Conservation (phyloP, 2,329 filamentous ascomycete species). For the Trichoderma lentiforme region DNA sequence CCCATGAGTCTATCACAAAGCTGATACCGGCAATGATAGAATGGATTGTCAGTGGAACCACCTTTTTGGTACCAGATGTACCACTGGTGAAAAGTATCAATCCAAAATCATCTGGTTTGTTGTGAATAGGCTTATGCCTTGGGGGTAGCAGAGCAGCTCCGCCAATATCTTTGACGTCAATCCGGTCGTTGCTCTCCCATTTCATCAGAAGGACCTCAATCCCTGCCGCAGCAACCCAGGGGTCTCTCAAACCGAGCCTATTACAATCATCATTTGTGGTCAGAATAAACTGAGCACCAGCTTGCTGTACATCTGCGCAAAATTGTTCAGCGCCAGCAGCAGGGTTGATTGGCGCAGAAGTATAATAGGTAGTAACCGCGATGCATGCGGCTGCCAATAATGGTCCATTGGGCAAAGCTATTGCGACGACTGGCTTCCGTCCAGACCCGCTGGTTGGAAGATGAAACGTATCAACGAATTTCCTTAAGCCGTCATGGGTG, state of each 20-base stretch:
- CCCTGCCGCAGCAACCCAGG: constrained; percentile 30
- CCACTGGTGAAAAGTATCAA: constrained; percentile 57
- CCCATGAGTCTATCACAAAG: constrained; percentile 54
- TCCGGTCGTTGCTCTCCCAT: constrained; percentile 36
- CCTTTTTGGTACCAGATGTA: constrained; percentile 57
- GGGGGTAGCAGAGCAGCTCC: constrained; percentile 18
- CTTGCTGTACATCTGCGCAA: constrained; percentile 47
- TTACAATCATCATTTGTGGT: constrained; percentile 40
- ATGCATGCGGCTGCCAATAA: constrained; percentile 49
- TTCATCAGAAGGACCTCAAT: constrained; percentile 41
- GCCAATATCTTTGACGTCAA: constrained; percentile 28
- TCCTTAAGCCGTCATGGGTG: constrained; percentile 31
- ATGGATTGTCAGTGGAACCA: constrained; percentile 51
- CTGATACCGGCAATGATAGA: constrained; percentile 49
- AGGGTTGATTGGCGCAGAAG: constrained; percentile 50
- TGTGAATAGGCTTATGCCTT: constrained; percentile 29
- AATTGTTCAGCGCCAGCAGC: constrained; percentile 49
- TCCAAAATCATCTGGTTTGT: constrained; percentile 44
- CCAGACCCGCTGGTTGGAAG: constrained; percentile 25
- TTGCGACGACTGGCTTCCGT: constrained; percentile 44
- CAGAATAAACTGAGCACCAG: constrained; percentile 45
- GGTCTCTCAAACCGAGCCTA: constrained; percentile 35
- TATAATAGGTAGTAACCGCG: constrained; percentile 49
- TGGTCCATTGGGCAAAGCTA: constrained; percentile 53
- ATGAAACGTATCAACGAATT: constrained; percentile 33